phyloP scores from a whole-genome alignment of 2,329 filamentous ascomycete genomes.

The Mycogone perniciosa region DNA sequence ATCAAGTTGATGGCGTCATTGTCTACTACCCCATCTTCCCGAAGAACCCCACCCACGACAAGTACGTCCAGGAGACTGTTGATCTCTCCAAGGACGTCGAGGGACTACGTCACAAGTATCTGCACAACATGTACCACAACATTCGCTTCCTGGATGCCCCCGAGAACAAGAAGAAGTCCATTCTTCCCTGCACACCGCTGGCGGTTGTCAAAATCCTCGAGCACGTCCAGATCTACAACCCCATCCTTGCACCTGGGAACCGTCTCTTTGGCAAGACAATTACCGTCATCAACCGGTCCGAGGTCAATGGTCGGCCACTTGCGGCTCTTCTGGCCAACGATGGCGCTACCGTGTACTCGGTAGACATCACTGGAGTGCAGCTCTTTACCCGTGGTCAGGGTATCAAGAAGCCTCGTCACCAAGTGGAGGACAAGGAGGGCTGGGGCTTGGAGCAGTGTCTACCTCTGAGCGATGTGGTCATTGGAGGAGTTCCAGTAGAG shows the following conservation, averaged over 20 bases:
- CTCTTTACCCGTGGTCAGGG: conserved; percentile 86
- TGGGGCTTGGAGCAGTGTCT: conserved; percentile 76
- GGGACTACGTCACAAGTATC: conserved; percentile 85
- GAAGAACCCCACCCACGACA: conserved; percentile 74
- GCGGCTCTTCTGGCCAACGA: conserved; percentile 94
- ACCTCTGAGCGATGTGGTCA: conserved; percentile 86
- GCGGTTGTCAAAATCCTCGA: conserved; percentile 97
- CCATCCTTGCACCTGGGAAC: conserved; percentile 86
- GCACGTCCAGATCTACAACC: conserved; percentile 93
- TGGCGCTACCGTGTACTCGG: conserved; percentile 89
- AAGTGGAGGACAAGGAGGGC: conserved; percentile 75
- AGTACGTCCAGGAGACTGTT: conserved; percentile 93
- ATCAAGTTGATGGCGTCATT: conserved; percentile 77
- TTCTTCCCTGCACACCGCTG: conserved; percentile 90
- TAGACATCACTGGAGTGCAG: conserved; percentile 87
- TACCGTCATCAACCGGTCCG: conserved; percentile 91
- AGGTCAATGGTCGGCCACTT: conserved; percentile 89
- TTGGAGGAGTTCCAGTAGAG: conserved; percentile 84
- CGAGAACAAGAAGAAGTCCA: conserved; percentile 73
- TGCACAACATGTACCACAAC: conserved; percentile 99
- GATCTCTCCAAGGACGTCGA: conserved; percentile 90
- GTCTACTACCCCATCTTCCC: conserved; percentile 97
- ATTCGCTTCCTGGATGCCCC: conserved; percentile 84
- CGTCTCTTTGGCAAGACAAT: conserved; percentile 89
- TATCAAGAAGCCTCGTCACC: conserved; percentile 77